A percentile compares a stretch with the other conserved stretches of the same genome.
Evolutionary conservation across 139 green algal genomes (phyloP).

Genomic region (Astrephomene gubernaculifera): DNA sequence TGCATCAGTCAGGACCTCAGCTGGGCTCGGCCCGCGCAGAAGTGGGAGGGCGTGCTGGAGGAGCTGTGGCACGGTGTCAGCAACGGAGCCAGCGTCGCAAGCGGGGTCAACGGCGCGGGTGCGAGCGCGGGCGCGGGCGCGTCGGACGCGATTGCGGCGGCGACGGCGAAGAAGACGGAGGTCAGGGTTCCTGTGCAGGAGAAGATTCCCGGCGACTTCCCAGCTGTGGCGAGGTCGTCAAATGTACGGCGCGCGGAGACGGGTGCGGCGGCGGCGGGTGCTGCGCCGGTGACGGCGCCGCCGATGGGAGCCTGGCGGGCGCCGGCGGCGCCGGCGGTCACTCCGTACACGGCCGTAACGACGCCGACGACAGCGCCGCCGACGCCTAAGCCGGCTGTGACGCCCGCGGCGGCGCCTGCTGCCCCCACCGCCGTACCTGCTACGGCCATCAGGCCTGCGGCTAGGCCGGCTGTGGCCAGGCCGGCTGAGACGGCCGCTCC

Average conservation of each 20-base stretch:
- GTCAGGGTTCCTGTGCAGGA: slow-evolving; percentile 56
- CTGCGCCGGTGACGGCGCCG: not conserved
- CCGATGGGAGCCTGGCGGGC: slow-evolving; percentile 33
- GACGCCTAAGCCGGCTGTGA: not conserved
- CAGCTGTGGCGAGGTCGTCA: slow-evolving; percentile 18
- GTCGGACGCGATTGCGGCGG: slow-evolving; percentile 5
- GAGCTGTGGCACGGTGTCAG: too few species aligned
- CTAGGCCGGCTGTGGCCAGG: not conserved
- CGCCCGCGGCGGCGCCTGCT: not conserved
- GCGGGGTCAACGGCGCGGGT: too few species aligned
- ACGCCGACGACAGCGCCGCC: not conserved
- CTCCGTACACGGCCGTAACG: not conserved
- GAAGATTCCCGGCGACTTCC: slow-evolving; percentile 45
- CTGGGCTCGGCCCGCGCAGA: slow-evolving; percentile 91
- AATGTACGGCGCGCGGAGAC: not conserved
- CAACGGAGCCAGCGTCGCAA: too few species aligned
- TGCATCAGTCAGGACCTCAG: slow-evolving; percentile 95
- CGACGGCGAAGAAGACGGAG: slow-evolving; percentile 45
- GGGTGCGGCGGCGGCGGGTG: not conserved
- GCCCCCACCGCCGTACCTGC: too few species aligned
- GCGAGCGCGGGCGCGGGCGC: too few species aligned
- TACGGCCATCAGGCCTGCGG: too few species aligned
- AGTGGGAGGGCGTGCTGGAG: slow-evolving; percentile 94
- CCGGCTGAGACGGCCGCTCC: too few species aligned
- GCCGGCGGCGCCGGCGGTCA: not conserved